Percentiles rank a stretch among this genome's conserved stretches.
These are phyloP conservation scores for Cutaneotrichosporon curvatum DNA, from an alignment of 1,284 basidiomycete genomes.

Conservation along the genomic window DNA sequence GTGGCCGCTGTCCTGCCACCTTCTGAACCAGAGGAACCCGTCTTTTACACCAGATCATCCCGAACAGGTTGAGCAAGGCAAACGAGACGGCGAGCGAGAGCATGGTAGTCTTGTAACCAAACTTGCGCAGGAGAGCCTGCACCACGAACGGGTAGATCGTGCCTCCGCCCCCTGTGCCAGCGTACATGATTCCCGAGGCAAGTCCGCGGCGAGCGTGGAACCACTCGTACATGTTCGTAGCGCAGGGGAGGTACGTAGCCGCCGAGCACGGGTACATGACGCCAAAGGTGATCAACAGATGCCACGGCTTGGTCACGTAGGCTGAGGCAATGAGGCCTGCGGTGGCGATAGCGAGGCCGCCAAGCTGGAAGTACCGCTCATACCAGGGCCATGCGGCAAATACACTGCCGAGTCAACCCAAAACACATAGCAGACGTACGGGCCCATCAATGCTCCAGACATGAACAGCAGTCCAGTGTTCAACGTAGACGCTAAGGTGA, in stretches of 20 bases:
- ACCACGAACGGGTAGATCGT: slow-evolving; percentile 42
- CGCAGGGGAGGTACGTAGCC: slow-evolving; percentile 37
- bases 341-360: slow-evolving; percentile 6
- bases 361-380: slow-evolving; percentile 12
- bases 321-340: slow-evolving; percentile 8
- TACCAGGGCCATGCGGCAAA: slow-evolving; percentile 15
- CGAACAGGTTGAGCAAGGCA: slow-evolving; percentile 29
- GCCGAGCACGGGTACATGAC: slow-evolving; percentile 36
- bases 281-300: slow-evolving; percentile 42
- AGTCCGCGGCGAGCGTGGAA: slow-evolving; percentile 38
- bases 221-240: slow-evolving; percentile 43
- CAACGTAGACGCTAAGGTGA: slow-evolving; percentile 40
- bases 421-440: slow-evolving; percentile 21
- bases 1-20: neutral
- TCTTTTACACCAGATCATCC: slow-evolving; percentile 18
- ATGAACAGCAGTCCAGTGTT: slow-evolving; percentile 43
- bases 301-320: slow-evolving; percentile 29
- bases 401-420: slow-evolving; percentile 11
- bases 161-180: slow-evolving; percentile 41
- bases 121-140: slow-evolving; percentile 26
- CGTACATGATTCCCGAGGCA: slow-evolving; percentile 41
- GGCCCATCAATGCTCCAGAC: slow-evolving; percentile 31
- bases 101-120: slow-evolving; percentile 43
- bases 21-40: slow-evolving; percentile 27
- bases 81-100: slow-evolving; percentile 32